Evolutionary conservation across 768 basidiomycete species (phyloP), one percentile per base, ranked within the genome.

Genomic region (Naganishia vishniacii): DNA sequence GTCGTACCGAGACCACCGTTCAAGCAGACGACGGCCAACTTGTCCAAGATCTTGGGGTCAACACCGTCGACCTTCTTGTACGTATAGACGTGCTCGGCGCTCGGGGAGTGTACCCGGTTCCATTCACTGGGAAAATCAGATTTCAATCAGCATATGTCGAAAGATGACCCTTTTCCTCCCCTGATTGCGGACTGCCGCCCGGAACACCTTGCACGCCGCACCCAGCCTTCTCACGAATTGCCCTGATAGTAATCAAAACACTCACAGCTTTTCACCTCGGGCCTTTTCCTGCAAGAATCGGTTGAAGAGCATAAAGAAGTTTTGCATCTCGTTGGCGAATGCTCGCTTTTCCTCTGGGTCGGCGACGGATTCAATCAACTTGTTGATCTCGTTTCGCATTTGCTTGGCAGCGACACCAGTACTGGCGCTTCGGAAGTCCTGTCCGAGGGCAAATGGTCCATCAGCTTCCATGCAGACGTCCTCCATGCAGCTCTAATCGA

Each of bases 331-430:
- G 42, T 85, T 86, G 79, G 91, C 88, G 80, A 97, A 95, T 12
- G 86, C 85, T 89, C 91, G 67, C 81, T 88, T 89, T 62, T 88
- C 87, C 42, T 81, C 76, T 31, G 84, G 82, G 68, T 97, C 89
- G 68, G 84, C 81, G 67, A 86, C 87, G 75, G 83, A 81, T 32
- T 64, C 51, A 73, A 97, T 91, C 83, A 99, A 88, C 74, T 85
- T 85, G 78, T 88, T 88, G 80, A 99, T 87, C 81, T 98, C 95
- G 77, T 97, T 95, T 81, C 90, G 88, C 93, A 95, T 95, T 62
- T 90, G 82, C 81, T 93, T 94, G 71, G 88, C 87, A 40, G 58
- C 61, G 45, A 56, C 37, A 46, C 59, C 51, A 40, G 53, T 56
- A 37, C 34, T 40, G 37, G 53, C 53, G 37, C 53, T 56, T 56